Evolutionary conservation across 495 filamentous ascomycete genomes (phyloP).

Genomic region (Immersiella caudata): DNA sequence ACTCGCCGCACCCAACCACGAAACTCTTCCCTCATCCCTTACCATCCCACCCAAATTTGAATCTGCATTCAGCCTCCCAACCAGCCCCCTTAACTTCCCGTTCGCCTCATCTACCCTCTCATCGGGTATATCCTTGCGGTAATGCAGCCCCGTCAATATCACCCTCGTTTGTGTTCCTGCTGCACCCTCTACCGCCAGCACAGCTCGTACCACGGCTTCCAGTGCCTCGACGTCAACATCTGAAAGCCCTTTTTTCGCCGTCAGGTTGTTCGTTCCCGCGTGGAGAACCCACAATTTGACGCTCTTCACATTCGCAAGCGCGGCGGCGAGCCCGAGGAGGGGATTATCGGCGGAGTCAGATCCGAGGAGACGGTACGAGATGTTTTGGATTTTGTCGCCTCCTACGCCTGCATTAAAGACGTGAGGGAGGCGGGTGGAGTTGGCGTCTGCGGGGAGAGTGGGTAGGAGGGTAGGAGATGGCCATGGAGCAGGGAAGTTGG

Average conservation of each 20-base stretch:
- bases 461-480: constrained; percentile 25
- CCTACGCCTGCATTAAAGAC: constrained; percentile 34
- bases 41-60: neutral
- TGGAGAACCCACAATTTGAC: constrained; percentile 40
- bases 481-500: constrained; percentile 24
- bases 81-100: constrained; percentile 14
- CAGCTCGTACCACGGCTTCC: constrained; percentile 29
- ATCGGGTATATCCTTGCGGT: constrained; percentile 21
- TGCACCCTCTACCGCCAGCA: constrained; percentile 8
- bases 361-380: constrained; percentile 41
- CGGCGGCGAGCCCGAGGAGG: constrained; percentile 26
- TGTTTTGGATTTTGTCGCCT: constrained; percentile 39
- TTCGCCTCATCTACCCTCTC: constrained; percentile 24
- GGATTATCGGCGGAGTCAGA: neutral
- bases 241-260: constrained; percentile 41
- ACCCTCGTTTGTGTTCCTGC: constrained; percentile 3
- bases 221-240: constrained; percentile 25
- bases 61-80: constrained; percentile 16
- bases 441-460: neutral
- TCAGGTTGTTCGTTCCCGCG: constrained; percentile 39
- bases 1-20: constrained; percentile 18
- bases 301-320: constrained; percentile 13
- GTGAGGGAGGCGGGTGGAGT: neutral
- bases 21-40: constrained; percentile 7
- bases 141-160: constrained; percentile 29